Base-by-base conservation (phyloP, 805 yeast genomes). In the Monosporozyma aquatica region DNA sequence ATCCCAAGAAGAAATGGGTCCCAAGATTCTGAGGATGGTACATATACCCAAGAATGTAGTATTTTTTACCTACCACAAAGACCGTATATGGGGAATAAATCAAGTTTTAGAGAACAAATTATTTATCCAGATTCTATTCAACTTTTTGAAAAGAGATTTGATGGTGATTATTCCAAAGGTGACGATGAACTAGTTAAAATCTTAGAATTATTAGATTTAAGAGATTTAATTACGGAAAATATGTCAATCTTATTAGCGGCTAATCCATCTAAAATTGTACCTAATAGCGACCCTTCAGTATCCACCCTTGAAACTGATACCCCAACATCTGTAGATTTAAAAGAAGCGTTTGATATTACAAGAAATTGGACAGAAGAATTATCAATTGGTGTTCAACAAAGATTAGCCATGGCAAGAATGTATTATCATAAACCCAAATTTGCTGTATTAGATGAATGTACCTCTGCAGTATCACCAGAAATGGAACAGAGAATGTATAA, bases 381-480 rank as follows among this genome's bases (percentile, higher is more conserved):
- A 47, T 82, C 94, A 2, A 79, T 81, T 49, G 97, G 97, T 22
- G 94, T 89, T 20, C 96, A 89, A 61, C 97, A 89, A 61, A 70
- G 95, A 52, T 70, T 89, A 49, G 96, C 96, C 11, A 81, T 90
- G 83, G 95, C 95, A 2, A 74, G 97, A 54, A 70, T 89, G 62
- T 89, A 84, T 58, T 89, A 87, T 58, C 96, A 89, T 62, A 73
- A 74, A 54, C 97, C 97, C 2, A 82, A 78, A 61, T 89, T 87
- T 70, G 97, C 97, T 0, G 95, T 89, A 21, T 68, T 89, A 49
- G 97, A 89, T 65, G 97, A 89, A 67, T 89, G 96, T 62, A 89
- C 97, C 1, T 86, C 95, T 3, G 90, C 95, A 1, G 95, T 89
- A 2, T 80, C 96, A 0, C 85, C 92, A 9, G 84, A 82, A 46